These are phyloP conservation scores for Xylaria polymorpha DNA, from an alignment of 2,329 filamentous ascomycete species.

Conservation along the genomic window DNA sequence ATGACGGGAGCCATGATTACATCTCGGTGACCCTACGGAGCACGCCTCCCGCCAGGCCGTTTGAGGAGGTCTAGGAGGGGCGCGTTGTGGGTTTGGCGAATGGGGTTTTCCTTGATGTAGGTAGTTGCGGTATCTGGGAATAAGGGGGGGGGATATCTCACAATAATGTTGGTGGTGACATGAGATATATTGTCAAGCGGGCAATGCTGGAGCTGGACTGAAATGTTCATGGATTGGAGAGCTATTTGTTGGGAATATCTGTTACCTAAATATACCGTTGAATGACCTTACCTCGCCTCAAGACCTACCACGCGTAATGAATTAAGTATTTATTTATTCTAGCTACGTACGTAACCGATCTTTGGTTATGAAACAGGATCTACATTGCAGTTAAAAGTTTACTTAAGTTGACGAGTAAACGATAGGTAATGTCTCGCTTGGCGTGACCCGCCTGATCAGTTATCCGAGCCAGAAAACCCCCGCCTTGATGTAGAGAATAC, in stretches of 20 bases:
- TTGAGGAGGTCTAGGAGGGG: background rate
- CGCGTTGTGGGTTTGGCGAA: background rate
- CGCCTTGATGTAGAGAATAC: slow-evolving; percentile 8
- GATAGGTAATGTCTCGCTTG: background rate
- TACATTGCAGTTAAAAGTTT: background rate
- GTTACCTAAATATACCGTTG: background rate
- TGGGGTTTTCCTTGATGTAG: background rate
- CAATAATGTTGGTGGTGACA: background rate
- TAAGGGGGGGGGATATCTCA: background rate
- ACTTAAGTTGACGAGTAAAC: background rate
- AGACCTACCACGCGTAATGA: too few species aligned
- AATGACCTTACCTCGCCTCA: background rate
- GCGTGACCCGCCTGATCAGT: background rate
- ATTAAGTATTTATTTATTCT: too few species aligned
- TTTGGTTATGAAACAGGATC: background rate
- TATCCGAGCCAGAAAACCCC: background rate
- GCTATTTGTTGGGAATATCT: background rate
- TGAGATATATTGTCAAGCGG: background rate
- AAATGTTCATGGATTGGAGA: background rate
- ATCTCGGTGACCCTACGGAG: slow-evolving; percentile 42
- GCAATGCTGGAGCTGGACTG: background rate
- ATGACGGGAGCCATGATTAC: slow-evolving; percentile 24
- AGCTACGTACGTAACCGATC: too few species aligned
- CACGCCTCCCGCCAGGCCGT: slow-evolving; percentile 32
- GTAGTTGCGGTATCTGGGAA: too few species aligned